Conservation (phyloP, 768 basidiomycete genomes). For the Clitopilus hobsonii region DNA sequence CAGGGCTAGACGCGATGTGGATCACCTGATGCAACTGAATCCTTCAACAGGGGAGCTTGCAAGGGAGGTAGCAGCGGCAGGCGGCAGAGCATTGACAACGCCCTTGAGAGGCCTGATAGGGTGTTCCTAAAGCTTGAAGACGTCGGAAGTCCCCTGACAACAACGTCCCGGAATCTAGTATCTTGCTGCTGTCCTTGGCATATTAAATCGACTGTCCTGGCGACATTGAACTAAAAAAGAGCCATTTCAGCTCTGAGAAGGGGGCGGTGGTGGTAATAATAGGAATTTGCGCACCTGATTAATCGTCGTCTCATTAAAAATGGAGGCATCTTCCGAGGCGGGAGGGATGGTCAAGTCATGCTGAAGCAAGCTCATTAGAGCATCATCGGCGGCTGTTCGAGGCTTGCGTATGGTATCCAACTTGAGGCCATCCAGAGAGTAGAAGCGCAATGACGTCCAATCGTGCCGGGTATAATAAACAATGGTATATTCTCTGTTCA, state of each 20-base stretch:
- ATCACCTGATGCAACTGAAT: slow-evolving; percentile 38
- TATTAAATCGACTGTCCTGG: slow-evolving; percentile 19
- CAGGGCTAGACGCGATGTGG: not conserved
- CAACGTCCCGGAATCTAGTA: not conserved
- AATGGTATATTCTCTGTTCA: slow-evolving; percentile 19
- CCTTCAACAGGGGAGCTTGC: slow-evolving; percentile 26
- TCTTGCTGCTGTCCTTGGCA: slow-evolving; percentile 1
- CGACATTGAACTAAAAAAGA: slow-evolving; percentile 37
- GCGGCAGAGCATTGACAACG: slow-evolving; percentile 12
- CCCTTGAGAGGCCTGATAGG: slow-evolving; percentile 1
- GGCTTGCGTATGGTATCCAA: slow-evolving; percentile 16
- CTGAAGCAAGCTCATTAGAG: slow-evolving; percentile 22
- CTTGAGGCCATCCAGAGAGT: slow-evolving; percentile 40
- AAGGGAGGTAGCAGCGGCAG: slow-evolving; percentile 15
- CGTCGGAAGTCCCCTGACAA: not conserved
- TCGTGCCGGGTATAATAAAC: slow-evolving; percentile 53
- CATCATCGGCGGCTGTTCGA: slow-evolving; percentile 11
- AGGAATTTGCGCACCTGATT: slow-evolving; percentile 33
- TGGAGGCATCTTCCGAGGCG: slow-evolving; percentile 12
- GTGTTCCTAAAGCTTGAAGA: not conserved
- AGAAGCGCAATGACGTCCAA: slow-evolving; percentile 58
- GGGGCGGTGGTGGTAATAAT: not conserved
- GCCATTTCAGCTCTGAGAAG: not conserved
- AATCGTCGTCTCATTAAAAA: slow-evolving; percentile 31
- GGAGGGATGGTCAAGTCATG: slow-evolving; percentile 33